Evolutionary conservation across 2,329 filamentous ascomycete genomes (phyloP).

Genomic region (Rutstroemia sp.): DNA sequence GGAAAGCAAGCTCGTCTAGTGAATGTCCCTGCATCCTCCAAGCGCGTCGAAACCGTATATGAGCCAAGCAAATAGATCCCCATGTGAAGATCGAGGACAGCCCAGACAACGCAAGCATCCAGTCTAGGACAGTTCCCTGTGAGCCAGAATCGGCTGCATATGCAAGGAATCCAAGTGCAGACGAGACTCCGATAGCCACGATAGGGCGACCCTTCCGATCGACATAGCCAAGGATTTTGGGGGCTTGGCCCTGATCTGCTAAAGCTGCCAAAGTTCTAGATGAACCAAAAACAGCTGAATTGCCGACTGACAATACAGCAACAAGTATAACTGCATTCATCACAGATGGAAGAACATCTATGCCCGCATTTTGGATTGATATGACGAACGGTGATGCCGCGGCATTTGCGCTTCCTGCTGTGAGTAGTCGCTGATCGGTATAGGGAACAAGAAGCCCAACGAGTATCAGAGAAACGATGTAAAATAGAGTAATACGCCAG

Average conservation of each 20-base stretch:
- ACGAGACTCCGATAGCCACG: slow-evolving; percentile 35
- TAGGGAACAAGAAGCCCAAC: slow-evolving; percentile 43
- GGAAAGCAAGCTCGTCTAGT: slow-evolving; percentile 74
- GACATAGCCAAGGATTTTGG: slow-evolving; percentile 48
- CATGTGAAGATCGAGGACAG: slow-evolving; percentile 54
- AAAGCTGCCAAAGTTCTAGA: slow-evolving; percentile 52
- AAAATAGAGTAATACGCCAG: slow-evolving; percentile 47
- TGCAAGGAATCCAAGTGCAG: slow-evolving; percentile 36
- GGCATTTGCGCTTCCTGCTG: slow-evolving; percentile 28
- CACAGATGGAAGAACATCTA: slow-evolving; percentile 45
- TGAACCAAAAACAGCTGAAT: slow-evolving; percentile 52
- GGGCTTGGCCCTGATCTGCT: slow-evolving; percentile 52
- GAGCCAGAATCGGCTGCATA: slow-evolving; percentile 45
- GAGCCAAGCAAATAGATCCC: slow-evolving; percentile 58
- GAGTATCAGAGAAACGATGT: slow-evolving; percentile 44
- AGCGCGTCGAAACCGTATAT: slow-evolving; percentile 61
- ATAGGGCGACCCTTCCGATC: slow-evolving; percentile 51
- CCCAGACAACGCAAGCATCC: slow-evolving; percentile 57
- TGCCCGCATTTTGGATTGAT: slow-evolving; percentile 45
- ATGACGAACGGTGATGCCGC: slow-evolving; percentile 49
- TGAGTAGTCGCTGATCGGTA: slow-evolving; percentile 35
- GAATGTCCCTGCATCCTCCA: slow-evolving; percentile 64
- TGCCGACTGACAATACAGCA: slow-evolving; percentile 51
- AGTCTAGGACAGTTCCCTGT: slow-evolving; percentile 47
- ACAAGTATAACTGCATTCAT: slow-evolving; percentile 54